Conservation (phyloP, 1,139 yeast genomes). For the Kodamaea derodonti region DNA sequence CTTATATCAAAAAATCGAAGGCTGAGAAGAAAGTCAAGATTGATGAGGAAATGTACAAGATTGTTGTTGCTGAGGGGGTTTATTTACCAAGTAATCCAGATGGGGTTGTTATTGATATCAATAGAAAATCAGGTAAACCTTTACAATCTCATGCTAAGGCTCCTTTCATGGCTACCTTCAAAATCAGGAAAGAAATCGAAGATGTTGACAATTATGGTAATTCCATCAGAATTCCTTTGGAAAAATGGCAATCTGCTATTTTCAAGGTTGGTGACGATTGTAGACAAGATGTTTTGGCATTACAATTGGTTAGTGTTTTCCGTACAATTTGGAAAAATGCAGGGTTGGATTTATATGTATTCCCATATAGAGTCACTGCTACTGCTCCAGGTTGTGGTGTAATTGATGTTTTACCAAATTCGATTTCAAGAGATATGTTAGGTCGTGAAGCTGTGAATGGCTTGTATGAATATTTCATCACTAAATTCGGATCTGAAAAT, state of each 20-base stretch:
- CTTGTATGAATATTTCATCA: slow-evolving; percentile 82
- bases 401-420: slow-evolving; percentile 93
- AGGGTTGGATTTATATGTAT: slow-evolving; percentile 87
- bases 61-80: slow-evolving; percentile 76
- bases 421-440: slow-evolving; percentile 94
- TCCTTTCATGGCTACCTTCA: slow-evolving; percentile 95
- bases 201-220: slow-evolving; percentile 44
- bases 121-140: slow-evolving; percentile 91
- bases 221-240: slow-evolving; percentile 32
- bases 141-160: slow-evolving; percentile 98
- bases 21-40: slow-evolving; percentile 95
- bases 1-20: slow-evolving; percentile 87
- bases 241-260: slow-evolving; percentile 90
- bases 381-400: slow-evolving; percentile 99
- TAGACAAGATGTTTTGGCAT: slow-evolving; percentile 92
- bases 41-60: slow-evolving; percentile 90
- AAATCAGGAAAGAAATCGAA: slow-evolving; percentile 58
- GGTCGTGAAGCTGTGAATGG: slow-evolving; percentile 99
- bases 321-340: slow-evolving; percentile 84
- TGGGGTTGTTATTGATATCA: slow-evolving; percentile 88
- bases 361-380: slow-evolving; percentile 94
- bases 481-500: slow-evolving; percentile 92
- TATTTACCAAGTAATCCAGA: slow-evolving; percentile 96
- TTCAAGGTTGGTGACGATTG: slow-evolving; percentile 99
- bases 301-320: slow-evolving; percentile 88